Evolutionary conservation across 2,329 filamentous ascomycete species (phyloP).

Genomic region (Aspergillus sojae): DNA sequence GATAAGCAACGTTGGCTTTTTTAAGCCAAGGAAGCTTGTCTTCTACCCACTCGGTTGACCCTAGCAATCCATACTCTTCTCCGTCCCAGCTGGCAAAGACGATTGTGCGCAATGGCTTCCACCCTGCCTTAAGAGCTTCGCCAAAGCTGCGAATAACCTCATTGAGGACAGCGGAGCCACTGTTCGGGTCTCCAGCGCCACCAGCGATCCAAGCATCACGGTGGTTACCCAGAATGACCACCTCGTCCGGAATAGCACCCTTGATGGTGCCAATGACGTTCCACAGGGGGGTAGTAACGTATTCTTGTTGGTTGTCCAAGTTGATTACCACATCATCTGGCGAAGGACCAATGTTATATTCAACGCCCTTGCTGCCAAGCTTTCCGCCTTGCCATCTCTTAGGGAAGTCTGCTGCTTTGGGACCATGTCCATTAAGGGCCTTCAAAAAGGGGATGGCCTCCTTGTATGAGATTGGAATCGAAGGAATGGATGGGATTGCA

Average conservation of each 20-base stretch:
- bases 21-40: conserved; percentile 82
- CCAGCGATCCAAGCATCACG: conserved; percentile 87
- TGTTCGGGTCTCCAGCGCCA: conserved; percentile 82
- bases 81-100: conserved; percentile 87
- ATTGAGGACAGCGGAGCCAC: conserved; percentile 76
- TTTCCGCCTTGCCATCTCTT: conserved; percentile 73
- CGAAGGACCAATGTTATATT: conserved; percentile 84
- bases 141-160: conserved; percentile 78
- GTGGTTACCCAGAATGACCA: conserved; percentile 89
- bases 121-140: conserved; percentile 69
- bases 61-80: conserved; percentile 83
- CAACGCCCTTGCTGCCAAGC: conserved; percentile 75
- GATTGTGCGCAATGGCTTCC: conserved; percentile 85
- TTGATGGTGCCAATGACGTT: conserved; percentile 93
- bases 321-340: conserved; percentile 72
- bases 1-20: conserved; percentile 73
- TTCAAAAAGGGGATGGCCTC: conserved; percentile 88
- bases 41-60: conserved; percentile 91
- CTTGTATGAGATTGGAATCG: conserved; percentile 83
- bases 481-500: conserved; percentile 81
- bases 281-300: conserved; percentile 81
- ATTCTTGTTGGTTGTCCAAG: conserved; percentile 77
- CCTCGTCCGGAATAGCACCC: conserved; percentile 80
- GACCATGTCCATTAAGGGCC: conserved; percentile 86
- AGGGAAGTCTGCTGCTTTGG: conserved; percentile 73